Base-by-base conservation (phyloP, 2,329 filamentous ascomycete genomes). In the Tolypocladium pustulatum region DNA sequence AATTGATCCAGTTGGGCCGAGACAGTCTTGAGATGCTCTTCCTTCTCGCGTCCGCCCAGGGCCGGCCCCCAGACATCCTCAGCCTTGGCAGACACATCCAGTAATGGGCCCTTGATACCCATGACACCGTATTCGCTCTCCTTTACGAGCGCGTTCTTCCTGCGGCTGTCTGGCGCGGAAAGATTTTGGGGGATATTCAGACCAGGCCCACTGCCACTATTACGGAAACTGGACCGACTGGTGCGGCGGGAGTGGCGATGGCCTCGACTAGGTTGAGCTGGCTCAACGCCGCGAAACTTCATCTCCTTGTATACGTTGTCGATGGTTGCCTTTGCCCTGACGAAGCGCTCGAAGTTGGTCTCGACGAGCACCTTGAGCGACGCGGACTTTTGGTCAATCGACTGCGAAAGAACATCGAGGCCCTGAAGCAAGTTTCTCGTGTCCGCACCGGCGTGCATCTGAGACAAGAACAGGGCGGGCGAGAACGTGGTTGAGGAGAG, bases 281-380 rank as follows among this genome's bases (percentile, higher is more conserved):
- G 79, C 54, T 87, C 84, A 27, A 71, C 76, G 13, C 85, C 85
- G 54, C 82, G 79, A 64, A 78, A 92, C 80, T 84, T 96, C 94
- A 99, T 99, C 73, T 99, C 94, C 62, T 87, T 95, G 75, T 99
- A 99, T 57, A 99, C 94, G 74, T 96, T 96, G 75, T 99, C 94
- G 67, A 99, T 97, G 9, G 93, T 97, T 22, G 93, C 90, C 73
- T 99, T 99, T 51, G 94, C 94, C 62, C 91, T 88, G 58, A 99
- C 94, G 76, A 99, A 99, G 64, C 93, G 88, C 74, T 99, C 95
- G 70, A 99, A 99, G 72, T 99, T 99, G 63, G 90, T 93, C 73
- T 99, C 94, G 30, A 99, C 94, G 22, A 99, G 81, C 13, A 96
- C 89, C 71, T 99, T 99, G 61, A 99, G 82, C 4, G 92, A 97